These are phyloP conservation scores for Penicillium arizonense DNA, from an alignment of 495 filamentous ascomycete genomes.

Conservation along the genomic window DNA sequence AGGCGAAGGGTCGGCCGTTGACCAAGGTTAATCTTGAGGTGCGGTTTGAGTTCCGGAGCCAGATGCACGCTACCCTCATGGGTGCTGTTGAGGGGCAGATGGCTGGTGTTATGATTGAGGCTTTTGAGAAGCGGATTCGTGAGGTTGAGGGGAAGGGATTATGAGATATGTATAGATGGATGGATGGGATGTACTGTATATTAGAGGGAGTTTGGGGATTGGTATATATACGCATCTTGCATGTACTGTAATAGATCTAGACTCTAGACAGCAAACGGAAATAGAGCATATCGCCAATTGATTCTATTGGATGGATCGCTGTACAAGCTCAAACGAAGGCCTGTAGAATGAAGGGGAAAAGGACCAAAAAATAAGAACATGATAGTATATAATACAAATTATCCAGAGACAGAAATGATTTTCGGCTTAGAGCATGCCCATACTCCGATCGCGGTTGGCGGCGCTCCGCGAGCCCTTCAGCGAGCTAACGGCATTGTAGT, in stretches of 20 bases:
- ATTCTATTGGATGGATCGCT: conserved; percentile 19
- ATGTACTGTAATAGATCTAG: not conserved
- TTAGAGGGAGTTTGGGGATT: not conserved
- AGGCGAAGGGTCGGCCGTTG: conserved; percentile 30
- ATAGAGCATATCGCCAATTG: conserved; percentile 1
- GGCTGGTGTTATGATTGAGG: conserved; percentile 83
- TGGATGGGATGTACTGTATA: not conserved
- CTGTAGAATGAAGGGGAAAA: conserved; percentile 4
- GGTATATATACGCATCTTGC: not conserved
- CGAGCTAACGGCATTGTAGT: conserved; percentile 39
- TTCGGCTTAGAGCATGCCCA: conserved; percentile 30
- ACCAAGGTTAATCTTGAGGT: conserved; percentile 75
- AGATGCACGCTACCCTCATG: conserved; percentile 77
- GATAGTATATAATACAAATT: conserved; percentile 34
- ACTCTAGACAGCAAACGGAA: not conserved
- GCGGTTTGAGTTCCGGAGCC: conserved; percentile 79
- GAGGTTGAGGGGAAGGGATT: conserved; percentile 42
- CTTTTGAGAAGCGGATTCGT: conserved; percentile 81
- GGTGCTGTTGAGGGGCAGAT: conserved; percentile 78
- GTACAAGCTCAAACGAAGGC: conserved; percentile 13
- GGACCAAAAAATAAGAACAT: conserved; percentile 19
- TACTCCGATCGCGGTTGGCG: conserved; percentile 23
- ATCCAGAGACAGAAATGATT: conserved; percentile 19
- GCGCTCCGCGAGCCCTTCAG: conserved; percentile 17
- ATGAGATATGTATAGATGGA: conserved; percentile 1